Evolutionary conservation across 2,329 filamentous ascomycete genomes (phyloP).

Genomic region (Parascedosporium putredinis): DNA sequence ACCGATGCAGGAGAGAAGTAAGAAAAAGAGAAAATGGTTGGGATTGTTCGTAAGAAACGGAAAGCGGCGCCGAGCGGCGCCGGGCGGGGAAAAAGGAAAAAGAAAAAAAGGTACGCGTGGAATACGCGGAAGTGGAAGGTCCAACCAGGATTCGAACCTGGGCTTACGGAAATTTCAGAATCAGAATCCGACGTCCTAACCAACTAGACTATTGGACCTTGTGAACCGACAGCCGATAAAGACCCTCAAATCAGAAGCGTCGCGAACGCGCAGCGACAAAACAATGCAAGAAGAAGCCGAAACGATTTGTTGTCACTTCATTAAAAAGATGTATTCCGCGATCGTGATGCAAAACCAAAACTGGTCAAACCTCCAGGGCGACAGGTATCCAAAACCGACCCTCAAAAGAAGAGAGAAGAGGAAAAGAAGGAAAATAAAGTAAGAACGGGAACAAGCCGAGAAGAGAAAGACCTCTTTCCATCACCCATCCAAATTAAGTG

Average conservation of each 20-base stretch:
- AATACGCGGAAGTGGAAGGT: too few relatives aligned
- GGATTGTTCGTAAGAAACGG: neutral
- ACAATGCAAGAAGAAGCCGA: neutral
- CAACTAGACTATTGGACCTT: conserved; percentile 2
- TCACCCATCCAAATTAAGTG: conserved; percentile 42
- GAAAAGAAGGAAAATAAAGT: neutral
- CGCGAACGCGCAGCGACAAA: neutral
- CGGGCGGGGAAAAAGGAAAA: too few relatives aligned
- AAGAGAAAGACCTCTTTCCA: neutral
- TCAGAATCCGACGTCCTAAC: conserved; percentile 3
- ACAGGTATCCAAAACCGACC: neutral
- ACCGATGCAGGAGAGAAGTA: too few relatives aligned
- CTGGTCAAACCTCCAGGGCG: neutral
- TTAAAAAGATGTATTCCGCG: neutral
- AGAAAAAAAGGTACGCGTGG: too few relatives aligned
- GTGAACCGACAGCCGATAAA: neutral
- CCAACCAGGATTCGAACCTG: conserved; percentile 2
- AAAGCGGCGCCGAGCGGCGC: neutral
- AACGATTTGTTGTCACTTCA: neutral
- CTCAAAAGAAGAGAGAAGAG: neutral
- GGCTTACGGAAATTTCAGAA: neutral
- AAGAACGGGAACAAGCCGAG: neutral
- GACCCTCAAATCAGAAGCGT: neutral
- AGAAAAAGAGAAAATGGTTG: too few relatives aligned
- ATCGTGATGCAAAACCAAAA: neutral